Conservation (phyloP, 805 yeast genomes). For the Myxozyma neotropica region DNA sequence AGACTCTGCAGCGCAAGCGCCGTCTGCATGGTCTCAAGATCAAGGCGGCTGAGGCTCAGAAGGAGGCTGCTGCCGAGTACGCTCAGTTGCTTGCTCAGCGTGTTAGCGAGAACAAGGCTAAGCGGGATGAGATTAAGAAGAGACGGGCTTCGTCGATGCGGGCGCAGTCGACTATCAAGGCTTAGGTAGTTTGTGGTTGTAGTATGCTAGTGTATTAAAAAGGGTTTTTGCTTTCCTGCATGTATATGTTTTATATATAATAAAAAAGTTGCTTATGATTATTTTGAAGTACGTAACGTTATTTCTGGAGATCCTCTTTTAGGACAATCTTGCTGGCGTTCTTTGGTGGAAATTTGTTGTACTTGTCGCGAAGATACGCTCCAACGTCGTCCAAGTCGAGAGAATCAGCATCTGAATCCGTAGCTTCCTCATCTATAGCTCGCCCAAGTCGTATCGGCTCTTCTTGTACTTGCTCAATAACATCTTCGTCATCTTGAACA, state of each 20-base stretch:
- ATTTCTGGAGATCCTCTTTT: background rate
- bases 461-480: background rate
- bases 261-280: conserved; percentile 4
- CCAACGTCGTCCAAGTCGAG: background rate
- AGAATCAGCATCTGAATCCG: background rate
- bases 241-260: conserved; percentile 8
- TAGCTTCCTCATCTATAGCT: background rate
- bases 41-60: conserved; percentile 96
- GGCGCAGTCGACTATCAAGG: conserved; percentile 30
- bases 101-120: conserved; percentile 97
- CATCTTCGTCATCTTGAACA: background rate
- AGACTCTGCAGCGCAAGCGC: conserved; percentile 98
- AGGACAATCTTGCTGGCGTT: background rate
- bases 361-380: background rate
- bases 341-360: conserved; percentile 7
- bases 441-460: no score
- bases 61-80: conserved; percentile 99
- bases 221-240: conserved; percentile 16
- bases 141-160: conserved; percentile 99
- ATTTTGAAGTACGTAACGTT: background rate
- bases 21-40: conserved; percentile 90
- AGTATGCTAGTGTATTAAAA: background rate
- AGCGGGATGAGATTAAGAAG: conserved; percentile 97
- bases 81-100: conserved; percentile 98
- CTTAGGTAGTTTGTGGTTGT: background rate